Base-by-base conservation (phyloP, 2,329 filamentous ascomycete genomes). In the Cytospora leucostoma region DNA sequence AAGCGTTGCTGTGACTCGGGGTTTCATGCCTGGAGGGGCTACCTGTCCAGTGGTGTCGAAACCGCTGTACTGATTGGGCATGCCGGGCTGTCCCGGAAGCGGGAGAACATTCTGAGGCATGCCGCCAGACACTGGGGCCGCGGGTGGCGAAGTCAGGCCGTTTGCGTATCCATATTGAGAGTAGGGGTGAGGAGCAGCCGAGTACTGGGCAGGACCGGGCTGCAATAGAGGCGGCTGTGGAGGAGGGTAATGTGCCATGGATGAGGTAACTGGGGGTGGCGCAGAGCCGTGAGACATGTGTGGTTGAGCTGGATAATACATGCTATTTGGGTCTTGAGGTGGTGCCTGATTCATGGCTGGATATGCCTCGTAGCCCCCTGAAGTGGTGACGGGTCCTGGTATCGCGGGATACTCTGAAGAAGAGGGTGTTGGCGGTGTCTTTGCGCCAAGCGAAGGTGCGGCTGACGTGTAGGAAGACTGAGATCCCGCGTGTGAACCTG, bases 21-120 rank as follows among this genome's bases (percentile, higher is more conserved):
- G 95, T 80, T 98, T 98, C 87, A 97, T 96, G 35, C 94, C 94
- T 3, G 91, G 91, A 10, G 95, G 95, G 19, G 93, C 91, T 65
- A 96, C 80, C 75, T 98, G 95, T 10, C 95, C 95, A n/a, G 92
- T 96, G 8, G 88, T 90, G 74, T 98, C 95, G 68, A 86, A 87
- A 4, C 80, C 80, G 60, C 78, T 74, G 73, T 90, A 93, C 33
- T 82, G 78, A 68, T 84, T 83, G 54, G 80, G 79, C 72, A 84
- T 82, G 21, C 76, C 78, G 53, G 74, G 75, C 58, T 85, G 78
- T 65, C 89, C 79, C 60, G 90, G 91, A 8, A 93, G 80, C 44
- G 92, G 85, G 67, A 95, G 84, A 6, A 91, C 86, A 49, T 88
- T 87, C 69, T 88, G 73, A 2, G 76, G 76, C 84, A 96, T 90